These are phyloP conservation scores for Lizonia empirigonia DNA, from an alignment of 2,329 filamentous ascomycete genomes.

Conservation along the genomic window DNA sequence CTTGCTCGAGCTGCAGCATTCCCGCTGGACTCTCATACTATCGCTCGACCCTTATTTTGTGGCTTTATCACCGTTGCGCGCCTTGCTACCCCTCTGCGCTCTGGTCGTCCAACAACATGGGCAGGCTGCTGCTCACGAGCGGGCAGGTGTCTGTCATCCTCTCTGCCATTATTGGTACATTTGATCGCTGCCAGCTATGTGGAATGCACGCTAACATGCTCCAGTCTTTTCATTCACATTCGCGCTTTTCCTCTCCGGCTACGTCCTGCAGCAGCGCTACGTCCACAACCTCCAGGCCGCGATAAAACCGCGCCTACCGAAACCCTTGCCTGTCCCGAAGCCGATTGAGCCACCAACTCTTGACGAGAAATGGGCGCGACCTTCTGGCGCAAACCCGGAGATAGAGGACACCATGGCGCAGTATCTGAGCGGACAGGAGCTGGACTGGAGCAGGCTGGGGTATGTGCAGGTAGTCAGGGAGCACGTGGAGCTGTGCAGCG, in stretches of 20 bases:
- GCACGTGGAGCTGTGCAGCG: slow-evolving; percentile 56
- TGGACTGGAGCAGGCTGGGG: slow-evolving; percentile 55
- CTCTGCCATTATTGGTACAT: slow-evolving; percentile 66
- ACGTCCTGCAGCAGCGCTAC: slow-evolving; percentile 84
- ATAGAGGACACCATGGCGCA: slow-evolving; percentile 41
- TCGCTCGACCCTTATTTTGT: neutral
- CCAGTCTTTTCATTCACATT: slow-evolving; percentile 75
- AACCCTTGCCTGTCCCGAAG: slow-evolving; percentile 43
- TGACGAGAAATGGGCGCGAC: slow-evolving; percentile 46
- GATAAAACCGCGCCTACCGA: slow-evolving; percentile 62
- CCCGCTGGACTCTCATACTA: neutral
- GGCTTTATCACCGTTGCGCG: too few relatives aligned
- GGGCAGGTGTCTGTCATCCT: slow-evolving; percentile 72
- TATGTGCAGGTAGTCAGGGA: slow-evolving; percentile 55
- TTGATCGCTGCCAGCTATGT: neutral
- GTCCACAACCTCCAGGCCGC: slow-evolving; percentile 76
- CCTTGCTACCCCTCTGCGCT: too few relatives aligned
- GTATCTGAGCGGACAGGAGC: slow-evolving; percentile 39
- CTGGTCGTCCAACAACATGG: slow-evolving; percentile 34
- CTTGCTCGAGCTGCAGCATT: slow-evolving; percentile 26
- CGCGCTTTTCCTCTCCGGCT: slow-evolving; percentile 85
- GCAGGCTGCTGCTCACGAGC: slow-evolving; percentile 66
- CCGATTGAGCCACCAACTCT: slow-evolving; percentile 44
- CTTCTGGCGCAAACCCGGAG: slow-evolving; percentile 34
- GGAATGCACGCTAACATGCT: neutral